Evolutionary conservation across 1,284 basidiomycete species (phyloP).

Genomic region (Mycocalia duriaeana): DNA sequence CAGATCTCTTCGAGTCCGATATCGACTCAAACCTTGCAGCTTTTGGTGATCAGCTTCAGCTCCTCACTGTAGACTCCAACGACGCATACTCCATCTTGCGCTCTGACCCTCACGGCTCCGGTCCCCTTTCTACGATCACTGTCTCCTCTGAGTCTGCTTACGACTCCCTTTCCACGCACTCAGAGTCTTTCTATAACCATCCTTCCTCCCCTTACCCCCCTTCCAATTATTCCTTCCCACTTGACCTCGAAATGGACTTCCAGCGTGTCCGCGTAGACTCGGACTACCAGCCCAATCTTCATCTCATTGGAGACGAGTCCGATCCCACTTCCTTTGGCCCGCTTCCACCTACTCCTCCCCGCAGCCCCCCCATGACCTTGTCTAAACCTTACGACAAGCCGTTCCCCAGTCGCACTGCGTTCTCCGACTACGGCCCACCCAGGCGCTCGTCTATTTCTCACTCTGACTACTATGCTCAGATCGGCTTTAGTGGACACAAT

Average conservation of each 20-base stretch:
- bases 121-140: slow-evolving; percentile 73
- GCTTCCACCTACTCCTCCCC: slow-evolving; percentile 55
- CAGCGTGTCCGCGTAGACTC: slow-evolving; percentile 53
- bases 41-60: slow-evolving; percentile 56
- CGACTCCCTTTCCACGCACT: slow-evolving; percentile 62
- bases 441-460: slow-evolving; percentile 44
- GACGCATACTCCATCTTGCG: slow-evolving; percentile 60
- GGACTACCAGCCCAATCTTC: slow-evolving; percentile 46
- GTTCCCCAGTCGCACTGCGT: slow-evolving; percentile 44
- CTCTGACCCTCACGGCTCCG: slow-evolving; percentile 47
- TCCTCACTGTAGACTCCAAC: slow-evolving; percentile 56
- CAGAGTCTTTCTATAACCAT: slow-evolving; percentile 66
- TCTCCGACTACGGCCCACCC: slow-evolving; percentile 57
- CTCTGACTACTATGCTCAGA: slow-evolving; percentile 49
- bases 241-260: slow-evolving; percentile 71
- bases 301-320: slow-evolving; percentile 35
- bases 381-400: slow-evolving; percentile 30
- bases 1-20: slow-evolving; percentile 77
- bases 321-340: slow-evolving; percentile 53
- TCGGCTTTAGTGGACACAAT: slow-evolving; percentile 31
- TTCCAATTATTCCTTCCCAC: slow-evolving; percentile 47
- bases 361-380: slow-evolving; percentile 44
- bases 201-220: slow-evolving; percentile 45
- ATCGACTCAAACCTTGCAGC: slow-evolving; percentile 65
- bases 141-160: slow-evolving; percentile 71